phyloP scores from a whole-genome alignment of 2,329 filamentous ascomycete species.

The Parascedosporium putredinis region DNA sequence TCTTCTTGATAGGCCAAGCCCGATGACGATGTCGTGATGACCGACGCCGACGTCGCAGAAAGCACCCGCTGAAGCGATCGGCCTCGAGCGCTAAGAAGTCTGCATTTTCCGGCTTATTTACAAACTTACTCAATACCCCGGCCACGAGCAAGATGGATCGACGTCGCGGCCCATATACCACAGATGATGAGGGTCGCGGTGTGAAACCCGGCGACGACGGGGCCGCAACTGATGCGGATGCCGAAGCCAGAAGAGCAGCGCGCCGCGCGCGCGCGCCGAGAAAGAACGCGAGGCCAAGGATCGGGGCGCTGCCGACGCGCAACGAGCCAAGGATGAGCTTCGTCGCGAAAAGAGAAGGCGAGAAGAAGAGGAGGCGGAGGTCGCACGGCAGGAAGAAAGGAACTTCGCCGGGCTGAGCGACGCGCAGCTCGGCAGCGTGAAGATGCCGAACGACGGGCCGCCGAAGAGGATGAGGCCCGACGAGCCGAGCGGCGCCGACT shows the following conservation, averaged over 20 bases:
- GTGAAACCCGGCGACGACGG: constrained; percentile 40
- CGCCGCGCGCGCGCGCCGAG: constrained; percentile 50
- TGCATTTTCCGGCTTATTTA: constrained; percentile 51
- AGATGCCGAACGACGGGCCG: constrained; percentile 36
- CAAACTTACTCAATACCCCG: constrained; percentile 40
- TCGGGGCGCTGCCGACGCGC: constrained; percentile 43
- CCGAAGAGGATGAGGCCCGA: constrained; percentile 37
- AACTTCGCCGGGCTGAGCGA: constrained; percentile 45
- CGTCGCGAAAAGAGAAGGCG: constrained; percentile 44
- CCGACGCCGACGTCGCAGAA: constrained; percentile 21
- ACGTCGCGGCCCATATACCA: constrained; percentile 39
- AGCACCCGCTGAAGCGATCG: constrained; percentile 25
- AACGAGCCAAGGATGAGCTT: constrained; percentile 44
- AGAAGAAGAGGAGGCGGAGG: constrained; percentile 47
- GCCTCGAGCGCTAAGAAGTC: constrained; percentile 36
- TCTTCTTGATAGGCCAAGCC: constrained; percentile 8
- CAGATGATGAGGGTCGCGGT: constrained; percentile 38
- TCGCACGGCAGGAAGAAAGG: constrained; percentile 46
- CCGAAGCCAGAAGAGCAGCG: constrained; percentile 51
- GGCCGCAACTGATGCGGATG: constrained; percentile 41
- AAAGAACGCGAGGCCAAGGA: constrained; percentile 35
- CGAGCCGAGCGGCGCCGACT: constrained; percentile 39
- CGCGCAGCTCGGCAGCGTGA: constrained; percentile 34
- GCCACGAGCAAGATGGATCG: constrained; percentile 22
- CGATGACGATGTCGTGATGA: constrained; percentile 31